phyloP scores from a whole-genome alignment of 768 basidiomycete genomes.

The Fomitopsis pulvina region DNA sequence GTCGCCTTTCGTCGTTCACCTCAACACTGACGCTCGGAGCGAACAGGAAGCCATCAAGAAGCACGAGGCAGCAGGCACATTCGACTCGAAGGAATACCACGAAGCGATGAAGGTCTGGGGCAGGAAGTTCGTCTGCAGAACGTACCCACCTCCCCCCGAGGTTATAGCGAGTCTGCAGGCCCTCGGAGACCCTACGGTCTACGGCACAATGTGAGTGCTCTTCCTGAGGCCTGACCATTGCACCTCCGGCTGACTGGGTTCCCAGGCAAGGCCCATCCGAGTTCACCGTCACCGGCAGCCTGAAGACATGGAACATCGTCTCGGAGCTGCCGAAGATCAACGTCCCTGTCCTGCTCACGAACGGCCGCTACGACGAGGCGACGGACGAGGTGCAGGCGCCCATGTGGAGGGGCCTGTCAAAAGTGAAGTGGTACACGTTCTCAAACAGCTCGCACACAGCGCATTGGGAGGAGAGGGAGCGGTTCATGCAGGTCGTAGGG shows the following conservation, averaged over 20 bases:
- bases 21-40: neutral
- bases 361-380: conserved; percentile 35
- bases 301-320: conserved; percentile 42
- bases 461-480: conserved; percentile 35
- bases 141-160: conserved; percentile 39
- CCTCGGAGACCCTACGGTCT: conserved; percentile 41
- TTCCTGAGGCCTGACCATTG: neutral
- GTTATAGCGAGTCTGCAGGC: conserved; percentile 27
- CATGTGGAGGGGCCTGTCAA: conserved; percentile 32
- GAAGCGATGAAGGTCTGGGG: conserved; percentile 37
- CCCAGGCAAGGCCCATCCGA: conserved; percentile 26
- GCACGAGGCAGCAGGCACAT: conserved; percentile 41
- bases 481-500: conserved; percentile 30
- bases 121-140: conserved; percentile 34
- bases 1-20: neutral
- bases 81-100: conserved; percentile 37
- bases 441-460: conserved; percentile 39
- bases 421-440: conserved; percentile 40
- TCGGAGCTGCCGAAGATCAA: conserved; percentile 37
- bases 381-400: conserved; percentile 31
- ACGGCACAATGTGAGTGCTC: conserved; percentile 36
- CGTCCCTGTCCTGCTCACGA: conserved; percentile 27
- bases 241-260: neutral
- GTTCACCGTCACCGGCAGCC: conserved; percentile 32
- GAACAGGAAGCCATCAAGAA: conserved; percentile 30